Base-by-base conservation (phyloP, 805 yeast genomes). In the Priceomyces castillae region DNA sequence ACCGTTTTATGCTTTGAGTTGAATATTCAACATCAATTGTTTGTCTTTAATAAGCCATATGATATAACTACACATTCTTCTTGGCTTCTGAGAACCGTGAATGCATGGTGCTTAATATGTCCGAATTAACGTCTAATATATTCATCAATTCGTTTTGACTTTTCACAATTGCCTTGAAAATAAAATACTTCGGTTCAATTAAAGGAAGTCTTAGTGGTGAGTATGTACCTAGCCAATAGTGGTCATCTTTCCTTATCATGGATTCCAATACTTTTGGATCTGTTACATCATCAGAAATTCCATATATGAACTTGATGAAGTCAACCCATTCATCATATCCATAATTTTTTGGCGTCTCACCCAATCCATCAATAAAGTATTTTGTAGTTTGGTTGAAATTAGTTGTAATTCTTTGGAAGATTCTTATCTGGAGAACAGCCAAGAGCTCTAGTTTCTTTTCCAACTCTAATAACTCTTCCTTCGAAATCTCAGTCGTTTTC, bases 171-270 rank as follows among this genome's bases (percentile, higher is more conserved):
- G 64, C 51, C 42, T 74, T 60, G 42, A 70, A 58, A 23, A 76
- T 58, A 28, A 86, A 74, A 53, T 78, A 86, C 44, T 80, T 78
- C 0, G 90, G 81, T 57, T 88, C 90, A 50, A 74, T 76, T 30
- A 84, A 65, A 0, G 94, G 94, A 43, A 75, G 78, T 36, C 84
- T 70, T 34, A 88, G 64, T 0, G 96, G 96, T 1, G 90, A 81
- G 1, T 62, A 54, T 1, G 79, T 80, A 6, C 84, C 72, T 2
- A 87, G 50, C 95, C 95, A 88, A 54, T 69, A 82, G 30, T 65
- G 58, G 1, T 63, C 49, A 34, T 65, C 46, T 5, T 16, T 14
- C 4, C 22, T 37, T 14, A 5, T 25, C 11, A 17, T 23, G 10
- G 18, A 11, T 12, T 37, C 17, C 16, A 37, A 17, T 3, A 23